Base-by-base conservation (phyloP, 495 filamentous ascomycete species). In the Cetradonia linearis region DNA sequence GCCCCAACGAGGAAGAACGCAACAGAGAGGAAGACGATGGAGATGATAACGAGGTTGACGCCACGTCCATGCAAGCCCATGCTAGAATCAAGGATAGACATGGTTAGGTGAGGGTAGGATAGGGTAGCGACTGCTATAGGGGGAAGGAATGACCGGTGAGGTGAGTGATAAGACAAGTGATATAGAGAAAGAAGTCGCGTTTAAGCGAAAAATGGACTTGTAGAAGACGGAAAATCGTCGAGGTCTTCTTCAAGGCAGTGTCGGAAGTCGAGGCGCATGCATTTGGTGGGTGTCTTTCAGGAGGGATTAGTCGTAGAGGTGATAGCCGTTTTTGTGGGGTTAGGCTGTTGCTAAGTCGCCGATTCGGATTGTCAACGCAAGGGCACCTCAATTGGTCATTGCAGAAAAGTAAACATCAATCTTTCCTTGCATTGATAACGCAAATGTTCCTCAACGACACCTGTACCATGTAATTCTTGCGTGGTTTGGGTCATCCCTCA, bases 51-150 rank as follows among this genome's bases (percentile, higher is more conserved):
- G 16, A 66, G 56, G 20, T 57, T 56, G 31, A 60, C 52, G 3
- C 66, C 66, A n/a, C 61, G 64, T 23, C 66, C 66, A 16, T 65
- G 49, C 7, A 67, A 53, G 25, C 56, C 55, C 6, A 37, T 50
- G 34, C 60, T 36, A 18, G 44, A 18, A n/a, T 50, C 31, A 37
- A 61, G 40, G 50, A 37, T 7, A 5, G 16, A 28, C 63, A 65
- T 65, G 0, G 20, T 47, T 30, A 7, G 8, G 53, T 30, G n/a
- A 36, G 50, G 50, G 11, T 5, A 25, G 49, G 28, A 14, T 14
- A 48, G 38, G 11, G 47, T 33, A 36, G 1, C 28, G 18, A n/a
- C n/a, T 36, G 49, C 20, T 2, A 33, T 34, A 33, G 48, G 37
- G 2, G 42, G 31, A 36, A 54, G 2, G 42, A 46, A 25, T 10